Conservation (phyloP, 2,329 filamentous ascomycete species). For the Colletotrichum ledebouriae region DNA sequence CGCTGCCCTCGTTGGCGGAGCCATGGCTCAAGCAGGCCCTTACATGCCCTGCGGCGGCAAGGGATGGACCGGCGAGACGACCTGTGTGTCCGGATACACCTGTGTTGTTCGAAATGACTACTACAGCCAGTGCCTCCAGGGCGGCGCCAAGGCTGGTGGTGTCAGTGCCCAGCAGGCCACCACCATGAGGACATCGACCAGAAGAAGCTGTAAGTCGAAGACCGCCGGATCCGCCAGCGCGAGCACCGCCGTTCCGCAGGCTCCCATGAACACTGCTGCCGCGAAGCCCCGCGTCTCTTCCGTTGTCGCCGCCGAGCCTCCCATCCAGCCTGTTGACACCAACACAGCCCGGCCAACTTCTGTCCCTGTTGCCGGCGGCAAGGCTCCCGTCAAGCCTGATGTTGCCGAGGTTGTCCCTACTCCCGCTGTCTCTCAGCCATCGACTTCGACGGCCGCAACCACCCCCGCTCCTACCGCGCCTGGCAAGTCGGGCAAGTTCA, state of each 20-base stretch:
- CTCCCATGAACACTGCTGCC: constrained; percentile 8
- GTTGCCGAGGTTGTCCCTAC: neutral
- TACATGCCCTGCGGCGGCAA: constrained; percentile 60
- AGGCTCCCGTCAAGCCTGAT: neutral
- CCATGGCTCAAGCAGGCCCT: constrained; percentile 31
- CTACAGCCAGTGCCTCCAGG: constrained; percentile 57
- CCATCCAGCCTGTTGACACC: constrained; percentile 29
- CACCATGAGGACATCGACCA: constrained; percentile 30
- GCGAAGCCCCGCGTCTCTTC: neutral
- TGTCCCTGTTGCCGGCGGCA: neutral
- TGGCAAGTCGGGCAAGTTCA: constrained; percentile 48
- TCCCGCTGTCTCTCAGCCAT: neutral
- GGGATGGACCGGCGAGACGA: constrained; percentile 53
- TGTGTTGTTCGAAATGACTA: constrained; percentile 56
- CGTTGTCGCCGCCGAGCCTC: constrained; percentile 8
- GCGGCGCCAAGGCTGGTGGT: constrained; percentile 21
- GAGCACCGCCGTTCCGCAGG: constrained; percentile 11
- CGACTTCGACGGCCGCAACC: neutral
- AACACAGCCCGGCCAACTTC: constrained; percentile 9
- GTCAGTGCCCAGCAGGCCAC: constrained; percentile 16
- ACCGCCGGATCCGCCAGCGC: constrained; percentile 12
- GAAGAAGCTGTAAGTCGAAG: constrained; percentile 33
- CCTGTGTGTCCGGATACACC: constrained; percentile 58
- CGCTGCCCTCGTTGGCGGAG: constrained; percentile 25
- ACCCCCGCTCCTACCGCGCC: constrained; percentile 9